Percentiles rank a stretch among this genome's conserved stretches.
These are phyloP conservation scores for Scutellaria baicalensis DNA, from an alignment of 257 asterid genomes.

Conservation along the genomic window DNA sequence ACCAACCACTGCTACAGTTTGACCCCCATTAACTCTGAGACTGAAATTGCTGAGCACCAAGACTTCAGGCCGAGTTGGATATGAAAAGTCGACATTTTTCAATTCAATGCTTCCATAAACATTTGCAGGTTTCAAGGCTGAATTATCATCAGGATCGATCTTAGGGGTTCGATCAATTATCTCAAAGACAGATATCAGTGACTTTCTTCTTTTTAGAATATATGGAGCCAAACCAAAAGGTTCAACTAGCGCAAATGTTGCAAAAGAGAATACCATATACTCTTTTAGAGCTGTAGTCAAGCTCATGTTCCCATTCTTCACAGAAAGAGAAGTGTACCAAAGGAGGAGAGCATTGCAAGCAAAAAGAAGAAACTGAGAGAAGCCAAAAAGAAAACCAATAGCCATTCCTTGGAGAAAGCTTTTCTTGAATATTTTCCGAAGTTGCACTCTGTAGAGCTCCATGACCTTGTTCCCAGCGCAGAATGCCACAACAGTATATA, in stretches of 20 bases:
- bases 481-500: conserved; percentile 94
- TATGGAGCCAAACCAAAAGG: conserved; percentile 99
- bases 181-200: conserved; percentile 82
- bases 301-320: conserved; percentile 48
- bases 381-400: conserved; percentile 92
- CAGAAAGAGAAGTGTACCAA: conserved; percentile 89
- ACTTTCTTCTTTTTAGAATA: conserved; percentile 88
- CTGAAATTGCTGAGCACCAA: conserved; percentile 95
- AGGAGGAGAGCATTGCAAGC: conserved; percentile 97
- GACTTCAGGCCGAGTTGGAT: conserved; percentile 90
- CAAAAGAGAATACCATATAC: conserved; percentile 98
- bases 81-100: conserved; percentile 82
- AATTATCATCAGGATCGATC: conserved; percentile 91
- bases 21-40: conserved; percentile 95
- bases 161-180: conserved; percentile 88
- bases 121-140: conserved; percentile 93
- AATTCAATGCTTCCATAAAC: conserved; percentile 98
- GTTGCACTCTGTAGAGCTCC: conserved; percentile 93
- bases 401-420: conserved; percentile 98
- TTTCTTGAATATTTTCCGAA: conserved; percentile 75
- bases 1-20: conserved; percentile 95
- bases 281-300: conserved; percentile 84
- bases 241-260: conserved; percentile 95
- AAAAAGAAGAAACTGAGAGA: conserved; percentile 96
- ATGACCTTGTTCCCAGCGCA: conserved; percentile 99